Evolutionary conservation across 2,329 filamentous ascomycete species (phyloP).

Genomic region (Stachybotrys chartarum): DNA sequence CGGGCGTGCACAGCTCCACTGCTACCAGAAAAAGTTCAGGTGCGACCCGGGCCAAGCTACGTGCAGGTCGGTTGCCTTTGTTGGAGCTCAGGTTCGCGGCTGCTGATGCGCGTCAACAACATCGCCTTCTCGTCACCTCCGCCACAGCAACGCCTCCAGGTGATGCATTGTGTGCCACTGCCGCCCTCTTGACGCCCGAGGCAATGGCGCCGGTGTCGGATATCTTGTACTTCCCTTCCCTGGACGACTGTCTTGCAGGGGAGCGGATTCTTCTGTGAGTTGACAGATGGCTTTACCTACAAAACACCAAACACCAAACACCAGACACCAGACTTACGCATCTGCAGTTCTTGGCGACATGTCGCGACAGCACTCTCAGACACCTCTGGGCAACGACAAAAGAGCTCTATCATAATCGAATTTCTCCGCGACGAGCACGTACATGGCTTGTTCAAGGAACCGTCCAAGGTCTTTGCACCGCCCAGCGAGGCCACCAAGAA

Average conservation of each 20-base stretch:
- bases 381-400: conserved; percentile 46
- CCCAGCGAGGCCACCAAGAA: conserved; percentile 57
- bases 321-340: neutral
- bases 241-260: conserved; percentile 79
- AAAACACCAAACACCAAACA: neutral
- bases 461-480: conserved; percentile 60
- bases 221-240: conserved; percentile 70
- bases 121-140: conserved; percentile 12
- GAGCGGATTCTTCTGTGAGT: conserved; percentile 74
- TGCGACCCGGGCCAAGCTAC: neutral
- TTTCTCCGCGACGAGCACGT: conserved; percentile 69
- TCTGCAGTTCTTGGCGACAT: conserved; percentile 52
- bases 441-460: conserved; percentile 59
- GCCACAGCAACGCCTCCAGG: conserved; percentile 11
- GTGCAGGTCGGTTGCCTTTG: neutral
- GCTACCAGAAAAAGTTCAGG: neutral
- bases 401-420: conserved; percentile 47
- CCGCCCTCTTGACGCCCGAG: conserved; percentile 41
- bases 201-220: conserved; percentile 67
- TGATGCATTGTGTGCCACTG: conserved; percentile 31
- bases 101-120: conserved; percentile 23
- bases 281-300: conserved; percentile 2
- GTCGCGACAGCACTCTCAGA: conserved; percentile 51
- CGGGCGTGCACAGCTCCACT: neutral
- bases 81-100: conserved; percentile 12